phyloP scores from a whole-genome alignment of 768 basidiomycete species.

The Tremella fuciformis region DNA sequence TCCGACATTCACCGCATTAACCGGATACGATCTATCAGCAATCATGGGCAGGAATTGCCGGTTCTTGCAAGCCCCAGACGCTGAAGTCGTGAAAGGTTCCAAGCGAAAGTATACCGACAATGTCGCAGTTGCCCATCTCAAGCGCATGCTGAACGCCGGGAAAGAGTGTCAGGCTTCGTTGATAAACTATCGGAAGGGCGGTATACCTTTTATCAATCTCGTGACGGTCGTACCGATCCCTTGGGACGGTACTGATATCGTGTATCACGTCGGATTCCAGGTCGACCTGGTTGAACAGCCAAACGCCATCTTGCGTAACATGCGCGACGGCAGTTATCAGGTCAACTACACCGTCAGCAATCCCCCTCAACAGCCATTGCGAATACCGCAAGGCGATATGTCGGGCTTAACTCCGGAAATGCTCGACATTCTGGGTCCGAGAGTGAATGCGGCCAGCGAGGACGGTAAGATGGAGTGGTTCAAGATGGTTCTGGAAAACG shows the following conservation, averaged over 20 bases:
- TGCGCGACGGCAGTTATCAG: conserved; percentile 72
- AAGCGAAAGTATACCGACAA: conserved; percentile 64
- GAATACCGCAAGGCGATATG: conserved; percentile 28
- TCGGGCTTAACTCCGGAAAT: conserved; percentile 43
- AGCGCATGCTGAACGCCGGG: conserved; percentile 63
- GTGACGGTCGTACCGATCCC: conserved; percentile 82
- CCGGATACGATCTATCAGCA: conserved; percentile 58
- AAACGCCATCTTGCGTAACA: conserved; percentile 72
- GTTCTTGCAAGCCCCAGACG: conserved; percentile 60
- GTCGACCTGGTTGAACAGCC: conserved; percentile 87
- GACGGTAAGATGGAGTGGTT: conserved; percentile 52
- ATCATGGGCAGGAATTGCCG: conserved; percentile 82
- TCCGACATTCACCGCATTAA: conserved; percentile 67
- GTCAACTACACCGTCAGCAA: conserved; percentile 59
- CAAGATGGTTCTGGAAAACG: conserved; percentile 54
- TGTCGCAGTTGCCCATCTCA: conserved; percentile 65
- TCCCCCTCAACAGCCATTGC: conserved; percentile 42
- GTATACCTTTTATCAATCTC: conserved; percentile 83
- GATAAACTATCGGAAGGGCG: conserved; percentile 83
- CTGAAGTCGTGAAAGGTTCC: conserved; percentile 58
- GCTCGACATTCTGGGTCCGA: conserved; percentile 39
- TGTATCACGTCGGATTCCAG: conserved; percentile 92
- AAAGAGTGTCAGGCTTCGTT: conserved; percentile 87
- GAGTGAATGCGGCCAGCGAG: conserved; percentile 36
- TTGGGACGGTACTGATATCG: conserved; percentile 69